Base-by-base conservation (phyloP, 352 stramenopile species). In the Pythium dissotocum region DNA sequence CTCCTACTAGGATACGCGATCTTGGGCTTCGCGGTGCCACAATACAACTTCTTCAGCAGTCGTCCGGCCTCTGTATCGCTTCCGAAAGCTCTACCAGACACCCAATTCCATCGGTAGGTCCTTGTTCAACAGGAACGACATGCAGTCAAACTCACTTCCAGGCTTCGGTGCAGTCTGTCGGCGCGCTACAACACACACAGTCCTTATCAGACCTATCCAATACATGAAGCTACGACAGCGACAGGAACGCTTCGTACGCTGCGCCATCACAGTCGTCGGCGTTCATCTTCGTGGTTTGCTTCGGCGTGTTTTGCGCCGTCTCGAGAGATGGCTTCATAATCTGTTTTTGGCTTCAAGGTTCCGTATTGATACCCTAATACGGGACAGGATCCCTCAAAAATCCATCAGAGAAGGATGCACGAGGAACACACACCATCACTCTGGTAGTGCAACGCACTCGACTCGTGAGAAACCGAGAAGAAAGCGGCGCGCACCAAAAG, bases 41-140 rank as follows among this genome's bases (percentile, higher is more conserved):
- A 82, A 54, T 94, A 94, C 13, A 94, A 60, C 56, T 88, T 89
- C 76, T 89, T 90, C 26, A 94, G 71, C 65, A 94, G 59, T 30
- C 81, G 60, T 12, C 86, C 86, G 1, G 86, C 84, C 61, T 94
- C 86, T 10, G 86, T 91, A 57, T 93, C 86, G 13, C 71, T 85
- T 5, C 83, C 86, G 69, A 94, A 94, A 2, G 78, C 81, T 48
- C 84, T 94, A 40, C 1, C 54, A 42, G 38, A 14, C 24, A 55
- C 36, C 12, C 52, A 1, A 60, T 28, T 48, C 4, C 61, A n/a
- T 28, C 2, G 13, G 1, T 13, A 16, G 7, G 13, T 63, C 36
- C 24, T 21, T 55, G 2, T 24, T 40, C 36, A 35, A 26, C 57
- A 32, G 36, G 18, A 1, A 63, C 12, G 0, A 32, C 7, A 65